A percentile compares a stretch with the other conserved stretches of the same genome.
Evolutionary conservation across 2,329 filamentous ascomycete species (phyloP).

Genomic region (Ceratocystis harringtonii): DNA sequence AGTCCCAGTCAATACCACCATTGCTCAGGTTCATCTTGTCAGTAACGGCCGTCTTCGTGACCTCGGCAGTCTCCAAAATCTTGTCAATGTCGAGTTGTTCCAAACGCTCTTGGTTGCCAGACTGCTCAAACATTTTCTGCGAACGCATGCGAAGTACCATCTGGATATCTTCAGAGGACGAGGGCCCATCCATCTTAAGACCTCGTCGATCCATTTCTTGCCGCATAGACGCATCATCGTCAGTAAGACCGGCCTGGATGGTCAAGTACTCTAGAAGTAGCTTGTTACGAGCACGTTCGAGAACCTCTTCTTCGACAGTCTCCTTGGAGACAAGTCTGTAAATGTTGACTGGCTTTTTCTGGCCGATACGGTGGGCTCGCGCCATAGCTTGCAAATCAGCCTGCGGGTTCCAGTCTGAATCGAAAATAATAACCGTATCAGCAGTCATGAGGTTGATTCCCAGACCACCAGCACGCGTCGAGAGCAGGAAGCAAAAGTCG

Average conservation of each 20-base stretch:
- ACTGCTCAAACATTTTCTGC: conserved; percentile 99
- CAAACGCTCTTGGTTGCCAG: conserved; percentile 86
- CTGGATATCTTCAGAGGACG: conserved; percentile 86
- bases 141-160: conserved; percentile 92
- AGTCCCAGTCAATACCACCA: conserved; percentile 71
- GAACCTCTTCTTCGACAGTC: conserved; percentile 93
- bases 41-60: conserved; percentile 90
- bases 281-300: conserved; percentile 93
- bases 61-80: conserved; percentile 89
- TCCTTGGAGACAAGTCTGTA: conserved; percentile 96
- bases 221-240: conserved; percentile 70
- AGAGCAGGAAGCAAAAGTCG: conserved; percentile 92
- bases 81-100: conserved; percentile 97
- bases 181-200: conserved; percentile 61
- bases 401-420: conserved; percentile 98
- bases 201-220: conserved; percentile 67
- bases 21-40: conserved; percentile 85
- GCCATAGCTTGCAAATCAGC: conserved; percentile 98
- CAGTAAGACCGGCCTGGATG: conserved; percentile 90
- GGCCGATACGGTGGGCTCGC: conserved; percentile 90
- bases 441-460: conserved; percentile 99
- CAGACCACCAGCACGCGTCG: conserved; percentile 88
- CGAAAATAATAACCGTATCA: conserved; percentile 93
- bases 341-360: conserved; percentile 89
- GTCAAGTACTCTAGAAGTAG: conserved; percentile 94